Percentiles rank a stretch among this genome's conserved stretches.
phyloP scores from a whole-genome alignment of 768 basidiomycete genomes.

The Hirschioporus abietinus region DNA sequence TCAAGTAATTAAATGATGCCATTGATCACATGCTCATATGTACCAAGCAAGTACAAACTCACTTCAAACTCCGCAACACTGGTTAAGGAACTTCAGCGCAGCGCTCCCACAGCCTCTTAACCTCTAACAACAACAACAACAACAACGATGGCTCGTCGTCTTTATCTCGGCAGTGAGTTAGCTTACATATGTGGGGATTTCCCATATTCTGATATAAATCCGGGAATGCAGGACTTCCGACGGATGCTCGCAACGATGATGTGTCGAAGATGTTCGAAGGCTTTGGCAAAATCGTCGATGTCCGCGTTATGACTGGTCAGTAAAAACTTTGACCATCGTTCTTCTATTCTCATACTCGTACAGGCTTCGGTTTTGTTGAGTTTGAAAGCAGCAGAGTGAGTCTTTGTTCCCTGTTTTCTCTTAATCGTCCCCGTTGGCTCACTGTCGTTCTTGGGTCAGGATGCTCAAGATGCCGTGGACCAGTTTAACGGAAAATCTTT shows the following conservation, averaged over 20 bases:
- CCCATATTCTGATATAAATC: not conserved
- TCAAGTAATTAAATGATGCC: not conserved
- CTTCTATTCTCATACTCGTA: slow-evolving; percentile 1
- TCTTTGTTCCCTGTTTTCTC: slow-evolving; percentile 3
- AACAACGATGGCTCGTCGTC: slow-evolving; percentile 65
- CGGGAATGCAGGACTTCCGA: slow-evolving; percentile 62
- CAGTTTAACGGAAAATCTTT: slow-evolving; percentile 86
- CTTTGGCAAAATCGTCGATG: slow-evolving; percentile 84
- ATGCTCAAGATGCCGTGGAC: slow-evolving; percentile 90
- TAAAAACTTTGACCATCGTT: slow-evolving; percentile 14
- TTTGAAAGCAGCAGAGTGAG: slow-evolving; percentile 80
- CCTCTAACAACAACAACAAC: slow-evolving; percentile 24
- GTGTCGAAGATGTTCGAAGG: slow-evolving; percentile 87
- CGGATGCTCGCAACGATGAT: slow-evolving; percentile 79
- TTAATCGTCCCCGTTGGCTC: not conserved
- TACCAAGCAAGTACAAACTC: not conserved
- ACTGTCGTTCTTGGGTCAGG: slow-evolving; percentile 39
- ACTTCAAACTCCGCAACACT: not conserved
- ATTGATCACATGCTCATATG: not conserved
- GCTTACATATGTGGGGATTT: slow-evolving; percentile 8
- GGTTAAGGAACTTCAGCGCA: not conserved
- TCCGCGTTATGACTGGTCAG: slow-evolving; percentile 90
- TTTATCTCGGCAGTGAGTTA: slow-evolving; percentile 77
- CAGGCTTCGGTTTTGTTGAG: slow-evolving; percentile 95
- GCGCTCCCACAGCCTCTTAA: not conserved